phyloP scores from a whole-genome alignment of 106 monocot genomes.

The Dendrobium huoshanense region DNA sequence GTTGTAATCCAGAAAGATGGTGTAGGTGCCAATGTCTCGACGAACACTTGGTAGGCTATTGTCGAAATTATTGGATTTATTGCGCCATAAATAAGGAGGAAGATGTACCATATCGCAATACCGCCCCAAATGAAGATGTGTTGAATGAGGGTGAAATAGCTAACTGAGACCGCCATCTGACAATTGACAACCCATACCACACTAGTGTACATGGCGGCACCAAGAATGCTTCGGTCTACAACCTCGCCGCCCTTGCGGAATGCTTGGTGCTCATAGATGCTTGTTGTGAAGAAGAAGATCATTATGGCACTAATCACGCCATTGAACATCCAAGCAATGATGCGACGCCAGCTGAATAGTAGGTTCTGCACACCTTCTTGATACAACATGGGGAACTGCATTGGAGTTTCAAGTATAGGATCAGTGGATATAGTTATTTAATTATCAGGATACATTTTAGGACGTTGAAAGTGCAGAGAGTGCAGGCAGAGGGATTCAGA shows the following conservation, averaged over 20 bases:
- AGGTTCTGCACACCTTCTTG: slow-evolving; percentile 28
- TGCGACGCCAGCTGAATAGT: slow-evolving; percentile 22
- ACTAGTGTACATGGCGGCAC: slow-evolving; percentile 69
- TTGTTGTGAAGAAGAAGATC: slow-evolving; percentile 26
- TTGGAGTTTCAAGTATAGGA: neutral
- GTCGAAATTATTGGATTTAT: slow-evolving; percentile 46
- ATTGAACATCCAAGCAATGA: slow-evolving; percentile 27
- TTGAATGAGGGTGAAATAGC: slow-evolving; percentile 89
- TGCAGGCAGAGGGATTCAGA: too few relatives aligned
- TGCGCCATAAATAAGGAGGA: slow-evolving; percentile 58
- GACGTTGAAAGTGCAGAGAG: too few relatives aligned
- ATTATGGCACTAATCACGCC: slow-evolving; percentile 14
- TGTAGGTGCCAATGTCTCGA: slow-evolving; percentile 51
- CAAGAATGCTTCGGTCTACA: slow-evolving; percentile 32
- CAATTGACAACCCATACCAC: slow-evolving; percentile 95
- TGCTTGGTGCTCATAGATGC: slow-evolving; percentile 11
- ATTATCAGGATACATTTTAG: neutral
- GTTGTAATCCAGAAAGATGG: slow-evolving; percentile 66
- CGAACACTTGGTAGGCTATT: slow-evolving; percentile 57
- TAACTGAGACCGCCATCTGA: slow-evolving; percentile 81
- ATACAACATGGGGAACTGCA: slow-evolving; percentile 25
- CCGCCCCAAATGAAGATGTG: slow-evolving; percentile 95
- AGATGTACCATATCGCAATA: slow-evolving; percentile 76
- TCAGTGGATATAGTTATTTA: neutral
- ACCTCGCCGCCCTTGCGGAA: slow-evolving; percentile 39